Percentiles rank a stretch among this genome's conserved stretches.
These are phyloP conservation scores for Dicorynia guianensis DNA, from an alignment of 306 rosid species.

Conservation along the genomic window DNA sequence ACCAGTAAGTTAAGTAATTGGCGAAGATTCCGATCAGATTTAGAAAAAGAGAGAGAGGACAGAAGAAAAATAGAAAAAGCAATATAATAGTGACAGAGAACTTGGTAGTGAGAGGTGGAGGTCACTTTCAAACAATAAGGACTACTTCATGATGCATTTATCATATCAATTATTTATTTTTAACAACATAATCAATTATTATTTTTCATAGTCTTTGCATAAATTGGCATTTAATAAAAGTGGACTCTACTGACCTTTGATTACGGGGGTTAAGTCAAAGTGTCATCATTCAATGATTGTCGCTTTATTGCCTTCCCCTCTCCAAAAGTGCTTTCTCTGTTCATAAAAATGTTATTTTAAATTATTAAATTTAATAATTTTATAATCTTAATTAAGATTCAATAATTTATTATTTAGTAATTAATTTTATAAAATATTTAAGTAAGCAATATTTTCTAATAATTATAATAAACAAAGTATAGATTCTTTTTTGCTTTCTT, in stretches of 20 bases:
- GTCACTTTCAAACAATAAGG: constrained; percentile 54
- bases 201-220: neutral
- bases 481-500: no score
- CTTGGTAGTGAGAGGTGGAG: constrained; percentile 41
- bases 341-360: no score
- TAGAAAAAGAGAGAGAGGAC: constrained; percentile 5
- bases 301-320: neutral
- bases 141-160: neutral
- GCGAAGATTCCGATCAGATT: constrained; percentile 56
- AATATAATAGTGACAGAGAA: constrained; percentile 15
- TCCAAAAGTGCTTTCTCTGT: no score
- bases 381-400: no score
- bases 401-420: no score
- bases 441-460: no score
- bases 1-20: constrained; percentile 55
- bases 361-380: no score
- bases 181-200: neutral
- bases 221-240: neutral
- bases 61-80: neutral
- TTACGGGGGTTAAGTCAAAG: no score
- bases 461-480: no score
- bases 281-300: neutral
- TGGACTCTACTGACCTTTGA: neutral
- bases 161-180: neutral
- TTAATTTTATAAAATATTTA: no score